Evolutionary conservation across 208 protist species (phyloP).

Genomic region (Angomonas ambiguus): DNA sequence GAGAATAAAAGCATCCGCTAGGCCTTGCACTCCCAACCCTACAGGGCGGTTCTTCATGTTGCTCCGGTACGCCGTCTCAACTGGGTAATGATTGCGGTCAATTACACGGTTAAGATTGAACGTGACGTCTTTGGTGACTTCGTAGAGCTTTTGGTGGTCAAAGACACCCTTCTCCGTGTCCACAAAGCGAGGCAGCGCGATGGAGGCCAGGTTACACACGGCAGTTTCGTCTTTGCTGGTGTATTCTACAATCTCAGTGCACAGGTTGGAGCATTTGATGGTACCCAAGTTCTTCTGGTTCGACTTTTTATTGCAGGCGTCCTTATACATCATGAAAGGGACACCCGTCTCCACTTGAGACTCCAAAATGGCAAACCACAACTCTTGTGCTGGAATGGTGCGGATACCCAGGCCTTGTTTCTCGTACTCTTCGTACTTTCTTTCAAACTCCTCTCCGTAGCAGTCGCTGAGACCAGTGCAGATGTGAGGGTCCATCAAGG

Average conservation of each 20-base stretch:
- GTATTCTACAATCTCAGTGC: conserved; percentile 99
- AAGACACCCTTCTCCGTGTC: conserved; percentile 61
- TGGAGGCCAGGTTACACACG: conserved; percentile 99
- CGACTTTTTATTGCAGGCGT: conserved; percentile 98
- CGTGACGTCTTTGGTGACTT: conserved; percentile 92
- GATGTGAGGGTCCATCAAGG: conserved; percentile 97
- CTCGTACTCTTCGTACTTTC: conserved; percentile 94
- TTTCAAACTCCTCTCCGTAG: conserved; percentile 96
- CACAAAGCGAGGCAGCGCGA: conserved; percentile 98
- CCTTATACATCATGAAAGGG: conserved; percentile 99
- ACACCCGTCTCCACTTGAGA: conserved; percentile 98
- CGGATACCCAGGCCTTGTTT: conserved; percentile 79
- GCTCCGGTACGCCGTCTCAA: conserved; percentile 90
- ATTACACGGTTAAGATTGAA: conserved; percentile 99
- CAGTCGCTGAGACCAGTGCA: conserved; percentile 93
- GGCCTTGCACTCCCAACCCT: conserved; percentile 98
- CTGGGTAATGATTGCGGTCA: conserved; percentile 98
- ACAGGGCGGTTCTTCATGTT: conserved; percentile 98
- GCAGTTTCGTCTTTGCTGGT: conserved; percentile 96
- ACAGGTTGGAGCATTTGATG: conserved; percentile 98
- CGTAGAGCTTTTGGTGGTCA: conserved; percentile 87
- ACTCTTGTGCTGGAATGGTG: conserved; percentile 93
- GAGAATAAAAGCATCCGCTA: conserved; percentile 97
- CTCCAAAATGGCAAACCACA: conserved; percentile 99
- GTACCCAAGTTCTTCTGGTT: conserved; percentile 99